These are phyloP conservation scores for Hypoxylon sp. DNA, from an alignment of 2,329 filamentous ascomycete species.

Conservation along the genomic window DNA sequence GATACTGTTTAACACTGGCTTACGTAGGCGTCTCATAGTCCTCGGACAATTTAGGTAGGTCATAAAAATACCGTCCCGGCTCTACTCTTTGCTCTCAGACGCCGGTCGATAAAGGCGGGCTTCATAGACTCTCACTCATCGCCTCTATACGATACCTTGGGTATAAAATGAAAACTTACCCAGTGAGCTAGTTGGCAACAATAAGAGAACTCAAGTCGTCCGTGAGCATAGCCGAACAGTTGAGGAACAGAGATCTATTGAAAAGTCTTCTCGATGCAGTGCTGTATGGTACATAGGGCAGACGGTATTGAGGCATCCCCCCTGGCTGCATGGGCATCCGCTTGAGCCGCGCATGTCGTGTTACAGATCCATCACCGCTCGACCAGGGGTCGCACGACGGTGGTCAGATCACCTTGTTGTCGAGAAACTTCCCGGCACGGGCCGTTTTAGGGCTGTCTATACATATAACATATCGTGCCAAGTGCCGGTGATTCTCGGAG, in stretches of 20 bases:
- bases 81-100: neutral
- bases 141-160: neutral
- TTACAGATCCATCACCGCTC: conserved; percentile 32
- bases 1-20: neutral
- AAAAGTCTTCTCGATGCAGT: conserved; percentile 35
- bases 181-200: no score
- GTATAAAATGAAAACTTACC: neutral
- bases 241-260: conserved; percentile 43
- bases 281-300: conserved; percentile 44
- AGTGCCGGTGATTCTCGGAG: conserved; percentile 28
- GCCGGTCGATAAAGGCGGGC: neutral
- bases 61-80: neutral
- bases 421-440: conserved; percentile 29
- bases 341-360: conserved; percentile 37
- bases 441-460: conserved; percentile 37
- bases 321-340: conserved; percentile 30
- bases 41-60: neutral
- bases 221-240: no score
- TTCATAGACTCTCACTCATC: neutral
- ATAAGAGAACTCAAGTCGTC: neutral
- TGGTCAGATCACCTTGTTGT: conserved; percentile 12
- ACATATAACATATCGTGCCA: conserved; percentile 26
- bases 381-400: conserved; percentile 18
- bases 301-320: conserved; percentile 29
- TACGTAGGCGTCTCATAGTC: neutral